Percentiles rank a stretch among this genome's conserved stretches.
These are phyloP conservation scores for Termitomyces bulborhizus DNA, from an alignment of 768 basidiomycete species.

Conservation along the genomic window DNA sequence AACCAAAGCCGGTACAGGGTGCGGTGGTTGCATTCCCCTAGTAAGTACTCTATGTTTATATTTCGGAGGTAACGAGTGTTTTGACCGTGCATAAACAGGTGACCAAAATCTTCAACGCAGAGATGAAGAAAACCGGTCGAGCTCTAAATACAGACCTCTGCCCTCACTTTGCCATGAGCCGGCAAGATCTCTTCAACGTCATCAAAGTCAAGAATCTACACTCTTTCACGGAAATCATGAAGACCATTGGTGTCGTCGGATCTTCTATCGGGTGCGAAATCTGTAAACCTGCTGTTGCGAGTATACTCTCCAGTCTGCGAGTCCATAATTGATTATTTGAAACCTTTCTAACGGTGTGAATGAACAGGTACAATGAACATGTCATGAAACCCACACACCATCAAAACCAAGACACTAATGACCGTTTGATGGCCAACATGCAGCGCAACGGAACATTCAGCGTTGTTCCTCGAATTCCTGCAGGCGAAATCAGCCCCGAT, in stretches of 20 bases:
- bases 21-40: constrained; percentile 68
- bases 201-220: constrained; percentile 56
- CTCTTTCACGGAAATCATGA: constrained; percentile 51
- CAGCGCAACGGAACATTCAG: constrained; percentile 68
- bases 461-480: constrained; percentile 66
- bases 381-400: constrained; percentile 59
- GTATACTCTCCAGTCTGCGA: constrained; percentile 36
- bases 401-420: constrained; percentile 69
- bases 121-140: constrained; percentile 65
- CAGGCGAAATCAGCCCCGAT: constrained; percentile 65
- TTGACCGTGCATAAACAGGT: background rate
- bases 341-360: background rate
- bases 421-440: constrained; percentile 65
- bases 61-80: background rate
- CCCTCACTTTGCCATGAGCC: constrained; percentile 55
- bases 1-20: constrained; percentile 69
- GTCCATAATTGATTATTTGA: background rate
- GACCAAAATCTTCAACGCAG: constrained; percentile 38
- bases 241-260: constrained; percentile 36
- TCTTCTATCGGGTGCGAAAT: constrained; percentile 62
- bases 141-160: constrained; percentile 56
- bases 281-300: constrained; percentile 65
- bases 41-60: constrained; percentile 12
- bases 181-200: constrained; percentile 62
- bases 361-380: constrained; percentile 50